phyloP scores from a whole-genome alignment of 306 rosid species.

The Acacia crassicarpa region DNA sequence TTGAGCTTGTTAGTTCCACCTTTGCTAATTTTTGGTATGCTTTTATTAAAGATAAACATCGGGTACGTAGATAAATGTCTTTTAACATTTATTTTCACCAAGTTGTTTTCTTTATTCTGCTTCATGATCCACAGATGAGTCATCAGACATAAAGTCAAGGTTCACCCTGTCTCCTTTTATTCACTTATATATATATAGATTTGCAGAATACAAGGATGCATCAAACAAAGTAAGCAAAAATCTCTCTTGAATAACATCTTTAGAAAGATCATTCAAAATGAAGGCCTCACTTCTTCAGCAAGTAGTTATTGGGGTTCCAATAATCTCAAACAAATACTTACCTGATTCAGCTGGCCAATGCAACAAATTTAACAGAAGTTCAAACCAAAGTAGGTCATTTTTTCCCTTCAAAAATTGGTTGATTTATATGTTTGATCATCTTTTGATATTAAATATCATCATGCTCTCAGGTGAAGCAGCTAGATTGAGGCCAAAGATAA shows the following conservation, averaged over 20 bases:
- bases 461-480: slow-evolving; percentile 43
- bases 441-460: background rate
- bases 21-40: background rate
- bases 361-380: background rate
- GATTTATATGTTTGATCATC: background rate
- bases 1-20: slow-evolving; percentile 19
- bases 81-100: slow-evolving; percentile 15
- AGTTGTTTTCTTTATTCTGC: slow-evolving; percentile 19
- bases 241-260: background rate
- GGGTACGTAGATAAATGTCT: background rate
- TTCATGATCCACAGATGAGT: slow-evolving; percentile 41
- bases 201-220: background rate
- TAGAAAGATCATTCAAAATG: slow-evolving; percentile 29
- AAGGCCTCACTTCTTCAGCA: slow-evolving; percentile 45
- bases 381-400: slow-evolving; percentile 28
- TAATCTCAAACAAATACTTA: slow-evolving; percentile 25
- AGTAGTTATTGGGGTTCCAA: slow-evolving; percentile 36
- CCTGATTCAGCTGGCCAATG: slow-evolving; percentile 25
- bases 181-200: background rate
- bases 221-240: slow-evolving; percentile 11
- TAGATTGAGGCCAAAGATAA: slow-evolving; percentile 46
- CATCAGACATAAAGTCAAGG: slow-evolving; percentile 26
- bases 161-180: slow-evolving; percentile 3
- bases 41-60: background rate
- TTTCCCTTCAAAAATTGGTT: background rate